Conservation (phyloP, 352 stramenopile genomes). For the Globisporangium uncinulatum region DNA sequence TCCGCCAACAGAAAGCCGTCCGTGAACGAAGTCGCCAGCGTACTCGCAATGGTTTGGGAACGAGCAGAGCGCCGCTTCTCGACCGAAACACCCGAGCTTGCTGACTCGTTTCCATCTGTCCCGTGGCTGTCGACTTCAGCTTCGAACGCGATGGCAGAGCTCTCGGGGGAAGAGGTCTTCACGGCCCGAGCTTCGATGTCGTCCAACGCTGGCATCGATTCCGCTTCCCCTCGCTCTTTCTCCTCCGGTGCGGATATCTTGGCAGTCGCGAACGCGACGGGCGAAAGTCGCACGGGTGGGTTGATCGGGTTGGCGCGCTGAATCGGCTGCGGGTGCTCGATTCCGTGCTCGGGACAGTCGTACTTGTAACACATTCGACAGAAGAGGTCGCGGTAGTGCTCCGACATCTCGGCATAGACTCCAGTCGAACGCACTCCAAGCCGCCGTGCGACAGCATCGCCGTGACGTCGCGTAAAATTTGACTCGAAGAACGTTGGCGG, state of each 20-base stretch:
- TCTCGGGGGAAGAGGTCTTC: neutral
- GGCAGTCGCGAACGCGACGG: too few relatives aligned
- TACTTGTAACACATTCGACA: slow-evolving; percentile 92
- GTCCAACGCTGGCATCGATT: neutral
- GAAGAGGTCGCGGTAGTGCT: slow-evolving; percentile 84
- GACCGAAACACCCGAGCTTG: slow-evolving; percentile 11
- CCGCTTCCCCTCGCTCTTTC: too few relatives aligned
- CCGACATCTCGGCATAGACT: slow-evolving; percentile 16
- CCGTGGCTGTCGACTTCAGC: slow-evolving; percentile 1
- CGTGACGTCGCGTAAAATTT: neutral
- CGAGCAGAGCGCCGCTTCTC: slow-evolving; percentile 54
- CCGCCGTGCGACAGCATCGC: slow-evolving; percentile 4
- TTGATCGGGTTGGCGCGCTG: slow-evolving; percentile 47
- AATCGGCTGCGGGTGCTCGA: slow-evolving; percentile 62
- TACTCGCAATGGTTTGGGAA: slow-evolving; percentile 47
- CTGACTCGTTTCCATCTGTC: slow-evolving; percentile 7
- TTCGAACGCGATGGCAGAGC: slow-evolving; percentile 2
- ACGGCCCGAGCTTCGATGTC: neutral
- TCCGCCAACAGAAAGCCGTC: slow-evolving; percentile 25
- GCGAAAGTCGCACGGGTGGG: too few relatives aligned
- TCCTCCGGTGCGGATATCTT: too few relatives aligned
- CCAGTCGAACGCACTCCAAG: slow-evolving; percentile 14
- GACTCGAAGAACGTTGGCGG: slow-evolving; percentile 10
- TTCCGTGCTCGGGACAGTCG: slow-evolving; percentile 89
- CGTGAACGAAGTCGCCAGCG: slow-evolving; percentile 43